phyloP scores from a whole-genome alignment of 23 red algal genomes.

The Gracilaria caudata region DNA sequence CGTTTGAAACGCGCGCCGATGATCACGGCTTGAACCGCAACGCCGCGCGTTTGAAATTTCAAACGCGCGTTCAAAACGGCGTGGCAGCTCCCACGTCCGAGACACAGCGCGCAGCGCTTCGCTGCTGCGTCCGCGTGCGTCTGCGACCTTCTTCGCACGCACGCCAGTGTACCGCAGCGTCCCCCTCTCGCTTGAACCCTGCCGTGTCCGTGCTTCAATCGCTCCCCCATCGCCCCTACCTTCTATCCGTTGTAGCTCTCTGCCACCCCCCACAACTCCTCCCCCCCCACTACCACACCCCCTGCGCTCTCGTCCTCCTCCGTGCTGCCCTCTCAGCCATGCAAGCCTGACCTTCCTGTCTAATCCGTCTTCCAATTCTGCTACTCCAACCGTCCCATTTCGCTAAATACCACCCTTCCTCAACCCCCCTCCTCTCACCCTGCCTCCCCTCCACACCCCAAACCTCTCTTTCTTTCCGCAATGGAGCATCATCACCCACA shows the following conservation, averaged over 20 bases:
- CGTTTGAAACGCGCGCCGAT: background rate
- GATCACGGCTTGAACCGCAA: background rate
- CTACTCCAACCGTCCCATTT: background rate
- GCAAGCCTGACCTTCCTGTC: slow-evolving; percentile 13
- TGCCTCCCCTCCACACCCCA: background rate
- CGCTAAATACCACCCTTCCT: background rate
- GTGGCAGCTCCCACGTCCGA: slow-evolving; percentile 36
- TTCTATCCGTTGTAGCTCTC: background rate
- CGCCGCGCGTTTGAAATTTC: slow-evolving; percentile 24
- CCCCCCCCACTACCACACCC: background rate
- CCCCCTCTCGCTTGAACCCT: slow-evolving; percentile 4
- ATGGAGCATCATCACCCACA: slow-evolving; percentile 27
- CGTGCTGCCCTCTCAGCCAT: slow-evolving; percentile 17
- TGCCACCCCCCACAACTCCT: background rate
- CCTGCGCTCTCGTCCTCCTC: background rate
- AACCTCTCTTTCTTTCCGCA: background rate
- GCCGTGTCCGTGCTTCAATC: background rate
- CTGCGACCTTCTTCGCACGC: background rate
- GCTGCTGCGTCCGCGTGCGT: slow-evolving; percentile 1
- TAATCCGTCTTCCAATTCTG: background rate
- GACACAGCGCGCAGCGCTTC: background rate
- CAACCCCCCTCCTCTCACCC: background rate
- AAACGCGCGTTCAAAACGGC: slow-evolving; percentile 21
- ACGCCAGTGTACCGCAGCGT: background rate
- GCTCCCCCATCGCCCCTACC: background rate